Base-by-base conservation (phyloP, 164 flowering plant species). In the Vitis cinerea region DNA sequence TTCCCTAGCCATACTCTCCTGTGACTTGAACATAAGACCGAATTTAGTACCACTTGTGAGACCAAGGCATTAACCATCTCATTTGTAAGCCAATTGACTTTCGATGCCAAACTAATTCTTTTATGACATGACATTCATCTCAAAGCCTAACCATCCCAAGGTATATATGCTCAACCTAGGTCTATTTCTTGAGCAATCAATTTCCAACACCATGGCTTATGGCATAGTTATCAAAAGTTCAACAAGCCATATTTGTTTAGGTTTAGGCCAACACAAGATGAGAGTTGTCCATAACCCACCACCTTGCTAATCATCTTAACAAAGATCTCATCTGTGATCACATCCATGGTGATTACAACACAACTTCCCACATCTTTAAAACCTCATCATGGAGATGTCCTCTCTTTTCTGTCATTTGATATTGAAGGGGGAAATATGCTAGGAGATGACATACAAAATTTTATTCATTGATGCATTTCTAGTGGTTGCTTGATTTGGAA, bases 401-500 rank as follows among this genome's bases (percentile, higher is more conserved):
- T 2, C 61, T 12, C 27, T n/a, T 59, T 59, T 9, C 29, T 67
- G 15, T 57, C 51, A 61, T 67, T 67, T 48, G 62, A 67, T 17
- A 10, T 50, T 7, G 3, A 61, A 31, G 70, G 55, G 37, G 70
- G 70, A 55, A 31, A 9, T n/a, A 31, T 27, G 11, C 70, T 61
- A 1, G 70, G 70, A 53, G 61, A 67, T 37, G 62, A 67, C 12
- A 56, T 67, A 56, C 53, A 61, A 4, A 10, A 11, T 1, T 31
- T 59, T 29, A 1, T 6, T 9, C 27, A 4, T n/a, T 50, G 8
- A 9, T 1, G 2, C 9, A 27, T 11, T 27, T 55, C 49, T 10
- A 23, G 52, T 3, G 30, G 17, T 4, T 56, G 73, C 76, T 82
- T 59, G 83, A 79, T 64, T 69, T 82, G 0, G 79, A 77, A 27